These are phyloP conservation scores for Henckelia pumila DNA, from an alignment of 257 asterid species.

Conservation along the genomic window DNA sequence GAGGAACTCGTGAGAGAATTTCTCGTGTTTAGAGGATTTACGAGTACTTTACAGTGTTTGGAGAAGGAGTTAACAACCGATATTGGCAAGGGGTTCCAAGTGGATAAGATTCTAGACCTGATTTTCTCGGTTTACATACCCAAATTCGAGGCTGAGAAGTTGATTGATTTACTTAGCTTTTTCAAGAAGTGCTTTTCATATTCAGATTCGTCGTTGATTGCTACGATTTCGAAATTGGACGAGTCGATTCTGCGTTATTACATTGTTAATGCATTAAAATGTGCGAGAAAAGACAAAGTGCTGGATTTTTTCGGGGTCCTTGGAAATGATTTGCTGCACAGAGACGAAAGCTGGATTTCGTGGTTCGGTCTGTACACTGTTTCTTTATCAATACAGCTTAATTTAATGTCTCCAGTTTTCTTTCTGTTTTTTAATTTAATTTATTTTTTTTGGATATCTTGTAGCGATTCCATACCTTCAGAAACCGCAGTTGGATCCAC, in stretches of 20 bases:
- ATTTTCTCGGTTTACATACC: constrained; percentile 77
- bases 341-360: constrained; percentile 71
- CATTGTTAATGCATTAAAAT: constrained; percentile 64
- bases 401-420: background rate
- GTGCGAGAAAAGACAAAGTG: constrained; percentile 69
- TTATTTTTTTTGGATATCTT: constrained; percentile 16
- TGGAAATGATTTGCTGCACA: constrained; percentile 66
- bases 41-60: constrained; percentile 66
- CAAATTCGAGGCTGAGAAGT: constrained; percentile 64
- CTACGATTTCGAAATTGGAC: constrained; percentile 53
- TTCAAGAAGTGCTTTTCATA: constrained; percentile 66
- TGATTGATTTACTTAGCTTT: constrained; percentile 67
- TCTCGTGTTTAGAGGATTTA: constrained; percentile 84
- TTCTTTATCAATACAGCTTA: background rate
- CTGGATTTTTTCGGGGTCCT: constrained; percentile 60
- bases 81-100: constrained; percentile 78
- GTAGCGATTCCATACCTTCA: constrained; percentile 83
- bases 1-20: constrained; percentile 88
- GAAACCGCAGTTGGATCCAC: constrained; percentile 82
- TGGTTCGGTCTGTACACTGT: constrained; percentile 72
- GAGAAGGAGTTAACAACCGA: constrained; percentile 83
- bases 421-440: background rate
- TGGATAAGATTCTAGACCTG: constrained; percentile 76
- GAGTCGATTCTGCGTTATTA: constrained; percentile 71
- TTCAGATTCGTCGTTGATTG: constrained; percentile 40